These are phyloP conservation scores for Diplodia intermedia DNA, from an alignment of 2,329 filamentous ascomycete species.

Conservation along the genomic window DNA sequence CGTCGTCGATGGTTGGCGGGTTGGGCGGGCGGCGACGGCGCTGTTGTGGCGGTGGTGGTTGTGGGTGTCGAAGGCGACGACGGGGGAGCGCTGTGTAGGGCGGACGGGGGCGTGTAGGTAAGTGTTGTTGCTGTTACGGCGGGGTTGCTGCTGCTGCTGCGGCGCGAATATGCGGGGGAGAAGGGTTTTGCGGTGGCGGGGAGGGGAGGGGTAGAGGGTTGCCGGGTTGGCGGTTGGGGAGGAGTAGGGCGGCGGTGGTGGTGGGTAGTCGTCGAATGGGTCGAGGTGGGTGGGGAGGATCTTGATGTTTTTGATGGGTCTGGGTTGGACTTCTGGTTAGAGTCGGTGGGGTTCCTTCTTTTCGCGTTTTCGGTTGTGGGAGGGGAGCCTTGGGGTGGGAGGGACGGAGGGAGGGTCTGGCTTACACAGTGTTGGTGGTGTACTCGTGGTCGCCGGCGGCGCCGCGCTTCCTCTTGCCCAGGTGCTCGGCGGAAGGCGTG, in stretches of 20 bases:
- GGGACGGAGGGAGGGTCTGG: neutral
- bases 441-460: constrained; percentile 15
- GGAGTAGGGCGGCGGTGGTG: neutral
- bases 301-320: constrained; percentile 28
- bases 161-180: neutral
- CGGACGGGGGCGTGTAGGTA: neutral
- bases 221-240: neutral
- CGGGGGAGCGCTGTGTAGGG: too few relatives aligned
- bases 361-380: neutral
- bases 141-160: neutral
- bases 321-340: neutral
- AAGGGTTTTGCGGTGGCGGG: neutral
- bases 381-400: too few relatives aligned
- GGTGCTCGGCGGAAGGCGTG: constrained; percentile 3
- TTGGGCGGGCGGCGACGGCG: neutral
- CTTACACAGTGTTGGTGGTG: constrained; percentile 24
- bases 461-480: constrained; percentile 29
- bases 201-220: constrained; percentile 14
- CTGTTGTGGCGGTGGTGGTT: too few relatives aligned
- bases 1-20: neutral
- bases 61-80: too few relatives aligned
- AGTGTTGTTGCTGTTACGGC: neutral
- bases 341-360: neutral
- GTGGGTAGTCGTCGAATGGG: neutral
- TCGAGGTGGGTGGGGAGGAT: constrained; percentile 9